Evolutionary conservation across 306 rosid species (phyloP), one percentile per base, ranked within the genome.

Genomic region (Fragaria iinumae): DNA sequence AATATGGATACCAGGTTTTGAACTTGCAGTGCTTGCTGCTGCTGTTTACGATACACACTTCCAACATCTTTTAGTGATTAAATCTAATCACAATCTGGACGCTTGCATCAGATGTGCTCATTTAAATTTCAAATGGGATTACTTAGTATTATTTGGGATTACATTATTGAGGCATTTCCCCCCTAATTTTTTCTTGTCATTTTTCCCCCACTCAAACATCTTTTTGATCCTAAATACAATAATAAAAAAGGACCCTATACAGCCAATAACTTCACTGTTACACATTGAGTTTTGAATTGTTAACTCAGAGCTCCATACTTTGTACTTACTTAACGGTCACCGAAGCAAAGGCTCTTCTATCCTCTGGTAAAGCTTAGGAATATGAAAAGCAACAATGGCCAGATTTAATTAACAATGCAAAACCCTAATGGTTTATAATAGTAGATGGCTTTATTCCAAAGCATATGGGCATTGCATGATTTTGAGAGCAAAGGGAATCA

Each of bases 401-500:
- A 18, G 13, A 62, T 32, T 62, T 62, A 62, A 62, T 45, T 75
- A 75, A 70, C 21, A 16, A 25, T 18, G 27, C 3, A 23, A 41
- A 20, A 59, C 63, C 12, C 7, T 38, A 38, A 38, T 38, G 41
- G 70, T 47, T 62, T 63, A 62, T 65, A 79, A 78, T 79, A 87
- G 83, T 69, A 52, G 41, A 53, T 2, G 63, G 48, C 89, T 93
- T 87, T 90, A 91, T 86, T 86, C 88, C 81, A 80, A 76, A 14
- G 79, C 88, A 84, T 76, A 85, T 83, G 95, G 68, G 86, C 44
- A 4, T 73, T 38, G 86, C 87, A 72, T 87, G 93, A 89, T 90
- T 93, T 90, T 89, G 89, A 91, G 94, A 47, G 90, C 88, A 91
- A 86, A 88, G 72, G 90, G 91, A 89, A 89, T 89, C 93, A 84